phyloP scores from a whole-genome alignment of 176 grass and related monocot genomes.

The Secale cereale region DNA sequence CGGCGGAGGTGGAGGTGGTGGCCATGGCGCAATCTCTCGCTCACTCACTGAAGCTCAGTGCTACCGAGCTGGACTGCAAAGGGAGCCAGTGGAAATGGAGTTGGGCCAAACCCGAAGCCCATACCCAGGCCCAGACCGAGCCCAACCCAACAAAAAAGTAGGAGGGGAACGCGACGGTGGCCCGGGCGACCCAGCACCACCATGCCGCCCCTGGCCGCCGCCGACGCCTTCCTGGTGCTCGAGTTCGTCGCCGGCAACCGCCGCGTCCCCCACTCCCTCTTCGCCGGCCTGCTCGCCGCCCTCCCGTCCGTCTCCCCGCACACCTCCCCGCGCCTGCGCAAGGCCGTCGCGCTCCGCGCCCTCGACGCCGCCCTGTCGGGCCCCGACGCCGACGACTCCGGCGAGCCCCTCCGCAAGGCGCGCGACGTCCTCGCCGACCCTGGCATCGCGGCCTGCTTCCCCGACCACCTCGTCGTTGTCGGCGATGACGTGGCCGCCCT shows the following conservation, averaged over 20 bases:
- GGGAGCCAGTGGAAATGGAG: background rate
- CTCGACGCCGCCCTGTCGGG: constrained; percentile 18
- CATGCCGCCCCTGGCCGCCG: background rate
- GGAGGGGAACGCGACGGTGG: background rate
- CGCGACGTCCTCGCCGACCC: constrained; percentile 26
- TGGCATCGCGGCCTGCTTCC: constrained; percentile 8
- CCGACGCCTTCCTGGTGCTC: constrained; percentile 27
- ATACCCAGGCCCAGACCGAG: background rate
- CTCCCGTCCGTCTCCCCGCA: background rate
- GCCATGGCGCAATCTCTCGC: background rate
- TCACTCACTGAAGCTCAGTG: background rate
- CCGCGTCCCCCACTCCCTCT: constrained; percentile 1
- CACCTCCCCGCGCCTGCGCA: constrained; percentile 30
- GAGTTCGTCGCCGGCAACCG: constrained; percentile 28
- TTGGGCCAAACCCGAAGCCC: background rate
- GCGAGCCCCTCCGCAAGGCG: background rate
- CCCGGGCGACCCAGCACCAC: background rate
- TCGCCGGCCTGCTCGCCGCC: constrained; percentile 17
- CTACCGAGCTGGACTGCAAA: background rate
- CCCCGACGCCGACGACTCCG: background rate
- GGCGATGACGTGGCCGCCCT: background rate
- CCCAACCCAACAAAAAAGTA: background rate
- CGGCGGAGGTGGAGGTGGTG: background rate
- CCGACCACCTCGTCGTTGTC: background rate
- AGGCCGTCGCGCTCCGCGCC: constrained; percentile 21